Evolutionary conservation across 139 green algal species (phyloP), one percentile per base, ranked within the genome.

Genomic region (Asterochloris erici): DNA sequence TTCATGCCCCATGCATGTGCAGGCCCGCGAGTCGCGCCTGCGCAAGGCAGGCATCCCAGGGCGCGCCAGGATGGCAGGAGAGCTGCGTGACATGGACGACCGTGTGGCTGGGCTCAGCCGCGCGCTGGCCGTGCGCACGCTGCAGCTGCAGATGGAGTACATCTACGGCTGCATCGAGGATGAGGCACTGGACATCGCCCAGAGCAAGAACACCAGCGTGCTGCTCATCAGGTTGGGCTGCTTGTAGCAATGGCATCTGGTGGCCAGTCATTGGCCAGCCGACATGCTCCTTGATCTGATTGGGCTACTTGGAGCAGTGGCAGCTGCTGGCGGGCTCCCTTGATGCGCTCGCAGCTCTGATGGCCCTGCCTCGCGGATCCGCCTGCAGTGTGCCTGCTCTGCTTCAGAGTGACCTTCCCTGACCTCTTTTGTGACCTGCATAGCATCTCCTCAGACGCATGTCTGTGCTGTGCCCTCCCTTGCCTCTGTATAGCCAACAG

Each of bases 71-170:
- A 86, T 97, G 84, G 94, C 94, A 0, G 87, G 88, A 15, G 91
- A 96, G 88, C 86, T 98, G 70, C 86, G 90, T 29, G 81, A 85
- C n/a, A 89, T 96, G 89, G 94, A 98, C 82, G 87, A 90, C 23
- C 89, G 94, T 27, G 93, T 98, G 28, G 74, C 64, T 23, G 74
- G 27, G 11, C 68, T 95, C 27, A 91, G 83, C 69, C 77, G 85
- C 11, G 68, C 84, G 68, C 82, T 95, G 68, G 91, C 89, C 15
- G 89, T 98, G 26, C 86, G 91, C 69, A 97, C 91, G 23, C 87
- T 99, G 78, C 91, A 97, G 86, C 87, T 98, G 62, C 93, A 98
- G 87, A 95, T 98, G 95, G 95, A 97, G 85, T 93, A 92, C 27
- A 90, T 98, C 21, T 96, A 94, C 64, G 75, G 78, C 9, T 85